Base-by-base conservation (phyloP, 2,329 filamentous ascomycete species). In the Monascus ruber region DNA sequence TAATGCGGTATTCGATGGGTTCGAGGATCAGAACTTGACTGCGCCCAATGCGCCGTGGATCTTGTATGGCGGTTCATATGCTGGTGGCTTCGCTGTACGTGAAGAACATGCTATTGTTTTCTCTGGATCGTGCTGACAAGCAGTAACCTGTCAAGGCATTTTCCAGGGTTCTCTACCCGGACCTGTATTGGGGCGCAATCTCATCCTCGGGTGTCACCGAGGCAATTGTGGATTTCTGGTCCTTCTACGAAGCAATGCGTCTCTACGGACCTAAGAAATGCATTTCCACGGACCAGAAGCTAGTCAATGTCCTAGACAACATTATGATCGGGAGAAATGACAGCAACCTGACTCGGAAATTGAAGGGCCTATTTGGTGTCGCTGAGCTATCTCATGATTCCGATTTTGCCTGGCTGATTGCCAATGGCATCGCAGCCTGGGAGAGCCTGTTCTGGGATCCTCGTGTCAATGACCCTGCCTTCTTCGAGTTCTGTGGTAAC, bases 41-140 rank as follows among this genome's bases (percentile, higher is more conserved):
- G 74, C 83, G 0, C 65, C 74, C 1, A 70, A 67, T 2, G 78
- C 77, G 0, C 76, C 85, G 0, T 91, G 81, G 64, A 80, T 94
- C 42, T 77, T 77, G 0, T 94, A 93, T 44, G 86, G 86, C 1
- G 85, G 85, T 1, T 87, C 82, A 0, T 94, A 94, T 53, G 83
- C 85, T 0, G 86, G 86, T 2, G 81, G 79, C 0, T 83, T 88
- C 48, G 83, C 79, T 6, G 28, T 29, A 29, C 3, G 28, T 29
- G 28, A 42, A 47, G 41, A 35, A 42, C 44, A 33, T 17, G 6
- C 3, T 29, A 4, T 37, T 26, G 10, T 27, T 37, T 3, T 27
- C 6, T 26, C 10, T 24, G 9, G 5, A 10, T 35, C n/a, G 2
- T 25, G 24, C 34, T 25, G 9, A 26, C 26, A 25, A 25, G 26